Evolutionary conservation across 2,329 filamentous ascomycete genomes (phyloP).

Genomic region (Fusarium devonianum): DNA sequence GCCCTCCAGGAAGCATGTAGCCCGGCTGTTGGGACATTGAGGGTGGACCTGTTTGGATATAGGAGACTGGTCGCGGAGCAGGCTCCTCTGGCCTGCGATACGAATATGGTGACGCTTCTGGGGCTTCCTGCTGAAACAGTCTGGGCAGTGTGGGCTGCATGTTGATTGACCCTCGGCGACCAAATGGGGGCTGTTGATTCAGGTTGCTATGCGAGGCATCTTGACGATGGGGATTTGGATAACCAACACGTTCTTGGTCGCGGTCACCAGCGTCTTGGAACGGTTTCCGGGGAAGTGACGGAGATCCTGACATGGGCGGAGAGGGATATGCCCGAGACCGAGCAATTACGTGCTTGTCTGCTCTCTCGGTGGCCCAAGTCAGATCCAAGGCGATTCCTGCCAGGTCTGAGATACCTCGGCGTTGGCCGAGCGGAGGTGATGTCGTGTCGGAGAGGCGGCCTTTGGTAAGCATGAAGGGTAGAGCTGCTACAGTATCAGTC

Average conservation of each 20-base stretch:
- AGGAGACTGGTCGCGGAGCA: conserved; percentile 36
- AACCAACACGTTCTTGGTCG: conserved; percentile 55
- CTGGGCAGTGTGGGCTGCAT: conserved; percentile 39
- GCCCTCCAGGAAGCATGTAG: conserved; percentile 33
- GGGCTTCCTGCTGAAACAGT: conserved; percentile 41
- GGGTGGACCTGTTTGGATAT: conserved; percentile 33
- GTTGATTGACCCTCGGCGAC: conserved; percentile 34
- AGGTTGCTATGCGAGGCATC: conserved; percentile 58
- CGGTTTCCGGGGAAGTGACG: conserved; percentile 65
- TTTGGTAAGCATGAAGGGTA: conserved; percentile 63
- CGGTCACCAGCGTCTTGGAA: conserved; percentile 64
- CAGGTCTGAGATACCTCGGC: conserved; percentile 63
- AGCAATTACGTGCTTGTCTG: conserved; percentile 59
- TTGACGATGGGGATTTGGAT: conserved; percentile 52
- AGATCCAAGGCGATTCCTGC: conserved; percentile 60
- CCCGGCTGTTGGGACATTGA: conserved; percentile 30
- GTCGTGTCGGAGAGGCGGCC: conserved; percentile 52
- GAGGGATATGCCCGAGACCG: conserved; percentile 70
- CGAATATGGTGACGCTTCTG: conserved; percentile 34
- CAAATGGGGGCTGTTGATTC: conserved; percentile 37
- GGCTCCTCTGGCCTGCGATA: conserved; percentile 41
- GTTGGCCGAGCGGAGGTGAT: conserved; percentile 61
- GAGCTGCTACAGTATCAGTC: conserved; percentile 37
- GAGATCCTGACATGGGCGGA: conserved; percentile 78
- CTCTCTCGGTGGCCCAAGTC: conserved; percentile 58